Base-by-base conservation (phyloP, 2,329 filamentous ascomycete species). In the Fusarium nygamai region DNA sequence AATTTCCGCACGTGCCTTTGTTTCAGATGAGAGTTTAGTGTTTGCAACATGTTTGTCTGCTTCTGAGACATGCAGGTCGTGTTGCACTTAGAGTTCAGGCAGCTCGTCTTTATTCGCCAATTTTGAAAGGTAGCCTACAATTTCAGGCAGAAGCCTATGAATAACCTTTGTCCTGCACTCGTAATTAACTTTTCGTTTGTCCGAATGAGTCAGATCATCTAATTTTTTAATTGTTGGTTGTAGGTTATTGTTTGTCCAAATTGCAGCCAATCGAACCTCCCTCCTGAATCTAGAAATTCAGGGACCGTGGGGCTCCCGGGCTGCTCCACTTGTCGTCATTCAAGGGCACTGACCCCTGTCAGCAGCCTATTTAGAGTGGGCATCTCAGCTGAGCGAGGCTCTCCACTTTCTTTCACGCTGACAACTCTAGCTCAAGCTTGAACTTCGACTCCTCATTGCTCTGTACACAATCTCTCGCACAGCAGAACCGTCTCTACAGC, bases 271-370 rank as follows among this genome's bases (percentile, higher is more conserved):
- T 57, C 22, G 5, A 47, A 34, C 8, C 5, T 10, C 41, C 44
- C 59, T 63, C 61, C 69, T 54, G 56, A 27, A 47, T 24, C 46
- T 58, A 38, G 41, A 57, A 47, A 24, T 62, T 58, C 58, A 64
- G 48, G 68, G 61, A 39, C 56, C 56, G 38, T 71, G 58, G 56
- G 69, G 69, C 66, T 70, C 61, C n/a, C 29, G 34, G 14, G 7
- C 8, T n/a, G n/a, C 57, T 29, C 69, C 67, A 71, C 67, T 39
- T 36, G 72, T 72, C 67, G 71, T 73, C 67, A 74, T 72, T 44
- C 19, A 11, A 24, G 47, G 59, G 29, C 29, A 27, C 3, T 17
- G 41, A 31, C 48, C 67, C 67, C 59, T 74, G 71, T 54, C 46
- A 34, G 60, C 59, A 64, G 38, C 47, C 48, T 66, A 43, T 58